Evolutionary conservation across 805 yeast genomes (phyloP), one percentile per base, ranked within the genome.

Genomic region (Candida michaelii): DNA sequence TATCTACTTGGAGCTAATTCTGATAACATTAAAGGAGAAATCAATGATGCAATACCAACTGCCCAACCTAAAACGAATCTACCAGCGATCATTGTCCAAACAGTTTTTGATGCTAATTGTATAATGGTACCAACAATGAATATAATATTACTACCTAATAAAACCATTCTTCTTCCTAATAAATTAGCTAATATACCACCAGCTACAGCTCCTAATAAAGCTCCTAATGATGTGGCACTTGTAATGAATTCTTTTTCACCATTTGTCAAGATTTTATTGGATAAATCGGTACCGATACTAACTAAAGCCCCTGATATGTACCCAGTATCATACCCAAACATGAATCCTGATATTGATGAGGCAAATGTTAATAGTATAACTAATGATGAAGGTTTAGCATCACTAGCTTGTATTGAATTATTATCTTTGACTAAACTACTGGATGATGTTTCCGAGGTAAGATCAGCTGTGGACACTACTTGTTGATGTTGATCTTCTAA

Each of bases 241-340:
- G 98, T 93, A 55, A 93, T 89, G 50, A 87, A 70, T 66, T 90
- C 96, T 65, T 88, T 86, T 52, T 89, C 82, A 36, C 96, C 95
- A 44, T 80, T 76, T 0, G 89, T 71, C 41, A 90, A 71, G 0
- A 60, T 54, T 43, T 74, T 73, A 50, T 80, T 79, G 12, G 65
- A 61, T 48, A 91, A 75, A 59, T 87, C 96, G 4, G 80, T 77
- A 10, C 90, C 89, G 36, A 91, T 81, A 27, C 89, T 80, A 15
- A 90, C 96, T 54, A 91, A 73, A 0, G 97, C 97, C 14, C 95
- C 83, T 3, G 98, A 91, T 31, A 91, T 90, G 65, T 91, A 91
- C 52, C 98, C 98, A 0, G 98, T 91, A 63, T 91, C 99, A 59
- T 91, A 91, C 52, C 99, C 99, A 65, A 91, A 91, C 89, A 91